Base-by-base conservation (phyloP, 495 filamentous ascomycete species). In the Neohortaea acidophila region DNA sequence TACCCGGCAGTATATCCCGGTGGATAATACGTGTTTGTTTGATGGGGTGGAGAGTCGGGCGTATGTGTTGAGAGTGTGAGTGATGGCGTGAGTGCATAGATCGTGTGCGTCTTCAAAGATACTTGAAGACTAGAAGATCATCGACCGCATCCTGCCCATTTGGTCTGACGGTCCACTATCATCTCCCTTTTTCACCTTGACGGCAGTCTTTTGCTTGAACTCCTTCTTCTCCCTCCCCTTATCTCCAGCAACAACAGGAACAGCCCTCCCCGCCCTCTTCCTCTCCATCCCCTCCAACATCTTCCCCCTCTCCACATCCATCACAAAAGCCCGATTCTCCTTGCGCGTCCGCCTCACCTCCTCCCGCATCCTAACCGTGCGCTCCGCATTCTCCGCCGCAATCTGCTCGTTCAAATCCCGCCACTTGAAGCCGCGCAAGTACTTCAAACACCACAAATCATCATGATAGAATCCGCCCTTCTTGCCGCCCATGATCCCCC, bases 1-100 rank as follows among this genome's bases (percentile, higher is more conserved):
- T 43, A 99, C 89, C 33, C 76, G 83, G 58, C 89, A 99, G 67
- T 99, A 99, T 64, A 71, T 93, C 10, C 89, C 89, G 13, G 72
- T 93, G 38, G 84, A 94, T 52, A 89, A 94, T 57, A 87, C 81
- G 8, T 87, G 84, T 56, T 65, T 96, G 38, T 94, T 91, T 54
- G 85, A 96, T 63, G 89, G 89, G 31, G 77, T 93, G 17, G 63
- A 57, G 41, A 91, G 85, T 59, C 76, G 74, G 58, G 79, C 69
- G 39, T 75, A 77, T 54, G 79, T 91, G 45, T 70, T 83, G 47
- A 49, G 60, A 31, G 24, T 60, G 12, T 59, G 45, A 51, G 21
- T 28, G 14, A 14, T 12, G 11, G 14, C 13, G 35, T 38, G 28
- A n/a, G n/a, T n/a, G n/a, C n/a, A n/a, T n/a, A n/a, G n/a, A n/a